Percentiles rank a stretch among this genome's conserved stretches.
Conservation (phyloP, 2,329 filamentous ascomycete species). For the Fusarium tricinctum region DNA sequence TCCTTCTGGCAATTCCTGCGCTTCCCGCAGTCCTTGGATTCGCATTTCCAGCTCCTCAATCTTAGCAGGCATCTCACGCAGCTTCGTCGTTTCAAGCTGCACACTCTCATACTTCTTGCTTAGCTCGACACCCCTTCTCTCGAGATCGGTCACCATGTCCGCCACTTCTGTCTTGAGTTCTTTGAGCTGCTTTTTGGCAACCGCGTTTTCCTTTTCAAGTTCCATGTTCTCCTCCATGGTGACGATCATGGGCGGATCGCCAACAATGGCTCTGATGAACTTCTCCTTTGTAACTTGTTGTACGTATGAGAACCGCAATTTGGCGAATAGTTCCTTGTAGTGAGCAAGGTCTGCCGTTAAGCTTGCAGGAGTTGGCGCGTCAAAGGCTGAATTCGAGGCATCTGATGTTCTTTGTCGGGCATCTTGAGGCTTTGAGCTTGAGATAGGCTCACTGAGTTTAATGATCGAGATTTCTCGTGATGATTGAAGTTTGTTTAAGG, state of each 20-base stretch:
- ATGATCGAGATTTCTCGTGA: slow-evolving; percentile 79
- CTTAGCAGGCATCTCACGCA: slow-evolving; percentile 66
- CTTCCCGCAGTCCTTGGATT: slow-evolving; percentile 61
- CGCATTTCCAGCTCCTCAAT: slow-evolving; percentile 63
- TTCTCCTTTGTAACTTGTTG: slow-evolving; percentile 99
- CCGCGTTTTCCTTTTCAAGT: slow-evolving; percentile 76
- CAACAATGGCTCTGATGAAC: slow-evolving; percentile 92
- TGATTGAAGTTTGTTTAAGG: slow-evolving; percentile 67
- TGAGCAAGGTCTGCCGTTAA: slow-evolving; percentile 87
- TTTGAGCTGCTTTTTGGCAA: slow-evolving; percentile 81
- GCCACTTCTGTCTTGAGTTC: slow-evolving; percentile 84
- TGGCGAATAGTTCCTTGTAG: slow-evolving; percentile 95
- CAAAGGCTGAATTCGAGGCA: slow-evolving; percentile 74
- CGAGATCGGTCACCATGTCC: slow-evolving; percentile 79
- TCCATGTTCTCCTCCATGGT: slow-evolving; percentile 84
- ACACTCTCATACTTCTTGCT: slow-evolving; percentile 67
- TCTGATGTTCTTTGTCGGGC: slow-evolving; percentile 75
- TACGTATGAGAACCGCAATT: slow-evolving; percentile 96
- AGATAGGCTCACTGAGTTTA: slow-evolving; percentile 81
- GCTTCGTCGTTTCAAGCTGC: slow-evolving; percentile 61
- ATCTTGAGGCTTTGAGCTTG: slow-evolving; percentile 61
- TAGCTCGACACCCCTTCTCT: slow-evolving; percentile 72
- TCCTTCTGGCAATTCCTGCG: slow-evolving; percentile 53
- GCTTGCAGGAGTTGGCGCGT: slow-evolving; percentile 79
- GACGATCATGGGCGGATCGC: slow-evolving; percentile 88